These are phyloP conservation scores for Volutella citrinella DNA, from an alignment of 2,329 filamentous ascomycete genomes.

Conservation along the genomic window DNA sequence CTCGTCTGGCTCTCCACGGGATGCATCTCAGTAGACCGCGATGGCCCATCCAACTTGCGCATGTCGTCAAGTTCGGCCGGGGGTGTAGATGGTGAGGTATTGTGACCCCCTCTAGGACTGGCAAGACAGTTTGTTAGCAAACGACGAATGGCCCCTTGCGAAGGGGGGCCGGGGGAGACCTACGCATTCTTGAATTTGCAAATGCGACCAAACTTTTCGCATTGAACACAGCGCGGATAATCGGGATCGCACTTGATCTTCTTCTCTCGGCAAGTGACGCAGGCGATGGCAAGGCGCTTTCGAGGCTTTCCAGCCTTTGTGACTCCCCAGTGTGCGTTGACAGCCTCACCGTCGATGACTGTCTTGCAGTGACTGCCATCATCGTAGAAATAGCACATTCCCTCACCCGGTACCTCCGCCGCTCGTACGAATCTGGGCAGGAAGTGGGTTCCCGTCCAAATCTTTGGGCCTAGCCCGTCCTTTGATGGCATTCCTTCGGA, in stretches of 20 bases:
- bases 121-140: constrained; percentile 10
- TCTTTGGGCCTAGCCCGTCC: constrained; percentile 63
- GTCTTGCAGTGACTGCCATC: constrained; percentile 81
- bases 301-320: constrained; percentile 92
- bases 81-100: constrained; percentile 52
- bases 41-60: constrained; percentile 32
- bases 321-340: constrained; percentile 90
- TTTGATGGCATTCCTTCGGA: constrained; percentile 49
- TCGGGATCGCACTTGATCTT: constrained; percentile 97
- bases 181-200: constrained; percentile 87
- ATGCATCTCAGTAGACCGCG: constrained; percentile 34
- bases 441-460: constrained; percentile 67
- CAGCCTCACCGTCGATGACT: constrained; percentile 77
- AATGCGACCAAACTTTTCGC: constrained; percentile 82
- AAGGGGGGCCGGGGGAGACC: too few relatives aligned
- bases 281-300: constrained; percentile 89
- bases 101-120: constrained; percentile 57
- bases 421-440: constrained; percentile 63
- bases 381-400: constrained; percentile 81
- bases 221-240: constrained; percentile 83
- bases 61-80: constrained; percentile 48
- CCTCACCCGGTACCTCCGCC: constrained; percentile 71
- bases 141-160: constrained; percentile 7
- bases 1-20: constrained; percentile 43
- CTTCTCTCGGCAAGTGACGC: constrained; percentile 89